These are phyloP conservation scores for Backusella macrospora DNA, from an alignment of 192 early-diverging fungal genomes.

Conservation along the genomic window DNA sequence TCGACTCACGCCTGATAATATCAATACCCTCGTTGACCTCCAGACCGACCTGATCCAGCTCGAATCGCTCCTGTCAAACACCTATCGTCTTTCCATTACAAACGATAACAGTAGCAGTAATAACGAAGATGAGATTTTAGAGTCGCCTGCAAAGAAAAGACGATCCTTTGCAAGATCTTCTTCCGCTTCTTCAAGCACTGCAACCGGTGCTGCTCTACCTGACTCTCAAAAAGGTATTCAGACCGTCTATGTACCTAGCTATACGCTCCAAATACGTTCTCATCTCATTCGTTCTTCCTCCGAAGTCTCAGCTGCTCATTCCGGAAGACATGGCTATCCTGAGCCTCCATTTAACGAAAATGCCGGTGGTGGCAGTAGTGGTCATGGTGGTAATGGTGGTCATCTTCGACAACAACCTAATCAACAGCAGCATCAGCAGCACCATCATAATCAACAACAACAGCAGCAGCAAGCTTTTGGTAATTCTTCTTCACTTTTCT, in stretches of 20 bases:
- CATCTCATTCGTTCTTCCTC: conserved; percentile 19
- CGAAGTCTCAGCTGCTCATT: background rate
- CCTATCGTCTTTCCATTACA: background rate
- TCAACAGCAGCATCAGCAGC: background rate
- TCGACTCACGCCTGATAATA: conserved; percentile 23
- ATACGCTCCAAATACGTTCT: conserved; percentile 26
- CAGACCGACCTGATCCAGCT: conserved; percentile 22
- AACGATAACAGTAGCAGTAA: background rate
- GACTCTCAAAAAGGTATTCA: conserved; percentile 27
- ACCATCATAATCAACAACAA: background rate
- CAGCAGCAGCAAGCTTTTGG: conserved; percentile 5
- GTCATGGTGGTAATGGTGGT: background rate
- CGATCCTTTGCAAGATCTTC: conserved; percentile 9
- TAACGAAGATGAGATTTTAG: background rate
- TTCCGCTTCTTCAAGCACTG: background rate
- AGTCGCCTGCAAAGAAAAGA: conserved; percentile 19
- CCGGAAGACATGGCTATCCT: background rate
- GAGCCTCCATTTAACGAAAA: conserved; percentile 8
- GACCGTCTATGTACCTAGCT: conserved; percentile 24
- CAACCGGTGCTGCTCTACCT: background rate
- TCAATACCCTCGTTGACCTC: conserved; percentile 24
- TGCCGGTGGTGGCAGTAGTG: background rate
- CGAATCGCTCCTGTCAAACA: conserved; percentile 11
- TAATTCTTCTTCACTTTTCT: conserved; percentile 15
- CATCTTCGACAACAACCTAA: background rate